These are phyloP conservation scores for Leccinum variicolor DNA, from an alignment of 768 basidiomycete species.

Conservation along the genomic window DNA sequence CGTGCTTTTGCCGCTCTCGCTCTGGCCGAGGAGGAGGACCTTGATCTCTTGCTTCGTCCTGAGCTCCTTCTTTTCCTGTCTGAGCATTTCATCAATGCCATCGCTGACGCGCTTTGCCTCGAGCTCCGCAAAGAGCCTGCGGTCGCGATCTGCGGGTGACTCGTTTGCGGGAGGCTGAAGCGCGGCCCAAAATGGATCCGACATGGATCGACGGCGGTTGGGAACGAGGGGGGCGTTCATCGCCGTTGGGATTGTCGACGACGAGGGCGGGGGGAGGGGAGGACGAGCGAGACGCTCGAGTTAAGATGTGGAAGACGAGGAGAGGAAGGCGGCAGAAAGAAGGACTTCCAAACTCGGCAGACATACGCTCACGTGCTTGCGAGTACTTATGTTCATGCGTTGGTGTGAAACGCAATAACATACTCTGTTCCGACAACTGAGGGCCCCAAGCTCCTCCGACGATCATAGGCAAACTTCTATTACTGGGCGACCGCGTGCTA, in stretches of 20 bases:
- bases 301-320: conserved; percentile 15
- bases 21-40: conserved; percentile 80
- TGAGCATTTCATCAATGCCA: conserved; percentile 75
- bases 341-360: conserved; percentile 26
- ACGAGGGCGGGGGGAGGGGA: conserved; percentile 2
- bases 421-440: background rate
- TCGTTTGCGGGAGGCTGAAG: conserved; percentile 73
- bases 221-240: conserved; percentile 31
- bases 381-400: background rate
- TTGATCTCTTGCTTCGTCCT: conserved; percentile 64
- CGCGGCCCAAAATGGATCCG: conserved; percentile 68
- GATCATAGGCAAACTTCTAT: background rate
- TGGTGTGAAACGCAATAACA: background rate
- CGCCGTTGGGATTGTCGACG: conserved; percentile 4
- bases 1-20: conserved; percentile 87
- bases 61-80: conserved; percentile 60
- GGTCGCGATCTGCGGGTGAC: conserved; percentile 61
- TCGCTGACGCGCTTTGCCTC: conserved; percentile 76
- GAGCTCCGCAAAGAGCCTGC: conserved; percentile 59
- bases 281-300: conserved; percentile 16
- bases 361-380: conserved; percentile 14
- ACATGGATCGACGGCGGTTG: conserved; percentile 44
- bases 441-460: background rate
- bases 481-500: background rate
- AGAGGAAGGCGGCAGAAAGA: conserved; percentile 13